Conservation (phyloP, 495 filamentous ascomycete species). For the Lepidopterella palustris region DNA sequence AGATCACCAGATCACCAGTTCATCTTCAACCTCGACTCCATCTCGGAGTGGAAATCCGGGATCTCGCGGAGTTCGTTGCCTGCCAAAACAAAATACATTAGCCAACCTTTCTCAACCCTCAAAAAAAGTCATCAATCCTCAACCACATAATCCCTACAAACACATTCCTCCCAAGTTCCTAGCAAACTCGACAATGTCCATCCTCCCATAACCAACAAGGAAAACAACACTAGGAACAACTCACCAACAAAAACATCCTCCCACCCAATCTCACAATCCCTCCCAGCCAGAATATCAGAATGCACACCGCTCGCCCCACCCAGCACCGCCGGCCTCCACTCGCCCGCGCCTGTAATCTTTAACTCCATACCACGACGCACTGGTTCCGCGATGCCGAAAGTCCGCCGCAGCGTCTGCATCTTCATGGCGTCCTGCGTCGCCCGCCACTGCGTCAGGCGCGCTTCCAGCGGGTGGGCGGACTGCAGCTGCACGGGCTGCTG, state of each 20-base stretch:
- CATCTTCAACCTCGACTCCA: constrained; percentile 83
- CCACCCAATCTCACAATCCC: constrained; percentile 70
- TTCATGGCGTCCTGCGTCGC: constrained; percentile 77
- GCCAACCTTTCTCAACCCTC: not conserved
- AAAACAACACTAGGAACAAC: constrained; percentile 3
- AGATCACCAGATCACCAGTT: constrained; percentile 45
- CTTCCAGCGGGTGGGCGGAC: constrained; percentile 83
- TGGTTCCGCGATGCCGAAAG: constrained; percentile 90
- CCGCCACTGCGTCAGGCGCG: constrained; percentile 76
- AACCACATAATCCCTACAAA: not conserved
- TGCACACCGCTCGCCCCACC: constrained; percentile 43
- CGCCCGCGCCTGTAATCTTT: constrained; percentile 63
- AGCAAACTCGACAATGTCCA: not conserved
- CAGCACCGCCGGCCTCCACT: constrained; percentile 44
- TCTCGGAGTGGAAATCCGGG: constrained; percentile 78
- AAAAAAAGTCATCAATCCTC: not conserved
- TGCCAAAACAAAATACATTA: constrained; percentile 34
- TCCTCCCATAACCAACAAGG: constrained; percentile 1
- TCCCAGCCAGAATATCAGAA: constrained; percentile 71
- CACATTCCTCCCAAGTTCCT: not conserved
- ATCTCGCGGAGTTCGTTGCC: constrained; percentile 56
- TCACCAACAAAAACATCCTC: constrained; percentile 78
- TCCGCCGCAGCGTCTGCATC: constrained; percentile 77
- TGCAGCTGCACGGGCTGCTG: constrained; percentile 16
- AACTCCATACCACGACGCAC: constrained; percentile 93